A percentile compares a stretch with the other conserved stretches of the same genome.
Conservation (phyloP, 345 rosid genomes). For the Sonneratia caseolaris region DNA sequence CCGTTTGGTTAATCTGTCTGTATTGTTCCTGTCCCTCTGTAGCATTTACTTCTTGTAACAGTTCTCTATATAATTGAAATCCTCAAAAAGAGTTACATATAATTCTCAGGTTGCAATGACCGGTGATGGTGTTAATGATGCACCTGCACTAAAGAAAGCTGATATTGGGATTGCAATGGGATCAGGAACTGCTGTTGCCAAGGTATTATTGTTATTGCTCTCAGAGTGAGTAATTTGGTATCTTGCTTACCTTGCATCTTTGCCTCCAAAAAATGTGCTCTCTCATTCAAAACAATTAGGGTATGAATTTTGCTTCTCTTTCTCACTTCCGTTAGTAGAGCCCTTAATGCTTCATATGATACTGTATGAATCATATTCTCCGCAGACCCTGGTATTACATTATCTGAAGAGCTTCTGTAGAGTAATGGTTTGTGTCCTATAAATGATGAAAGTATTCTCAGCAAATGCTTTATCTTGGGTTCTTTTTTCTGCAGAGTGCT, state of each 20-base stretch:
- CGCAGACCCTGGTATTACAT: not conserved
- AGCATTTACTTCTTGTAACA: not conserved
- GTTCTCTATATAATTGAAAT: not conserved
- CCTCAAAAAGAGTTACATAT: not conserved
- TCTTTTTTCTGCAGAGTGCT: conserved; percentile 62
- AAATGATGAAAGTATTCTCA: not conserved
- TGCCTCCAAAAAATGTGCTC: not conserved
- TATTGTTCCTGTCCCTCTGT: not conserved
- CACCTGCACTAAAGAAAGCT: conserved; percentile 96
- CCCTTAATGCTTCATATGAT: not conserved
- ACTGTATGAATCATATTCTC: not conserved
- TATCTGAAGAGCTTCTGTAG: not conserved
- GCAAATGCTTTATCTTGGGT: conserved; percentile 5
- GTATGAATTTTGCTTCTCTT: not conserved
- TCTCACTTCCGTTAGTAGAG: not conserved
- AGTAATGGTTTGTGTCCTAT: not conserved
- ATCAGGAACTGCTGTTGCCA: conserved; percentile 99
- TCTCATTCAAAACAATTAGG: not conserved
- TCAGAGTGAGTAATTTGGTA: not conserved
- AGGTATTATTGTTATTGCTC: conserved; percentile 35
- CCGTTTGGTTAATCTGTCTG: not conserved
- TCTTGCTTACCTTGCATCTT: not conserved
- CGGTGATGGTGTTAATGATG: conserved; percentile 99
- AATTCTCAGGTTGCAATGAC: conserved; percentile 92
- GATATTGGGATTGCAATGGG: conserved; percentile 99